Base-by-base conservation (phyloP, 768 basidiomycete genomes). In the Dacryopinax spathularia region DNA sequence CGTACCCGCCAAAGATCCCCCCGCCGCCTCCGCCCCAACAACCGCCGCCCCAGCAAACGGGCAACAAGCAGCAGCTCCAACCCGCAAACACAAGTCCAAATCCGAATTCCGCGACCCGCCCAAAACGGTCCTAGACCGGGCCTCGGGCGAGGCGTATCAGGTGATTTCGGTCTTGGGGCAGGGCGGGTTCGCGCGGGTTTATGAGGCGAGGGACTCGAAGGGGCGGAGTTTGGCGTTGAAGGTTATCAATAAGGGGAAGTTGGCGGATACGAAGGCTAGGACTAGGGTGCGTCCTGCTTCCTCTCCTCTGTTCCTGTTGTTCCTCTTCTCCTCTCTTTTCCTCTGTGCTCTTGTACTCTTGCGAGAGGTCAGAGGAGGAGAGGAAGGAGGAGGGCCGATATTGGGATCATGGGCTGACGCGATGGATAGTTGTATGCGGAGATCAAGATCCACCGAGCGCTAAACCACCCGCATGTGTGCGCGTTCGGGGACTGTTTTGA, bases 111-210 rank as follows among this genome's bases (percentile, higher is more conserved):
- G 29, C 5, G 48, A 56, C 29, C 48, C 48, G 6, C 48, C 48
- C 10, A 56, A 20, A 29, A 10, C 31, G 3, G 48, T 56, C 3
- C 12, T 27, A 22, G 48, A 56, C 29, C 12, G 31, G 29, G 13
- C 25, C 9, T 13, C 13, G 13, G 29, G 5, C 13, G 25, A 56
- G 48, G 15, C 12, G 48, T 56, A 56, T 20, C 25, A 22, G 9
- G 48, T 56, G 13, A 13, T 56, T 22, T 27, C 31, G 25, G 33
- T 60, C 62, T 35, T 41, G 20, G 27, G 34, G 27, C 66, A 83
- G 81, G 95, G 95, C 68, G 95, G 95, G 0, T 99, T 99, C 72
- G 95, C 95, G 1, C 82, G 94, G 36, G 95, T 99, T 2, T 99
- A 95, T 70, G 91, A 96, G 77, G 88, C 92, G n/a, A 83, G 85